Percentiles rank a stretch among this genome's conserved stretches.
phyloP scores from a whole-genome alignment of 139 green algal species.

The Chlamydomonas sphaeroides region DNA sequence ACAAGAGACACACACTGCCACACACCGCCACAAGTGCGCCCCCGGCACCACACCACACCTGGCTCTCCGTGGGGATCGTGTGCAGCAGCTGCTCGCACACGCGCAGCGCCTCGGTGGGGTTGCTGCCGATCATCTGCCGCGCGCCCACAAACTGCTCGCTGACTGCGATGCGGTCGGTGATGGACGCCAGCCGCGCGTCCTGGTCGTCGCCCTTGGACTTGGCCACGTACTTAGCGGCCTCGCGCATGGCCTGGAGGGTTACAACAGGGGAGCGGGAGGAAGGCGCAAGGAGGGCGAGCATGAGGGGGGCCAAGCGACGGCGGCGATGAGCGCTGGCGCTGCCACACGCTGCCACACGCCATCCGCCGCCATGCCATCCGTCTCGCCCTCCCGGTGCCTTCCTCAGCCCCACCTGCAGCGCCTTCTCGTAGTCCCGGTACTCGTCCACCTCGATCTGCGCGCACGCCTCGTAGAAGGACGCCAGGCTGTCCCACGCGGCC shows the following conservation, averaged over 20 bases:
- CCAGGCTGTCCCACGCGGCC: conserved; percentile 49
- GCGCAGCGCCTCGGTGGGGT: conserved; percentile 49
- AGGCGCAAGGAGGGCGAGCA: no score
- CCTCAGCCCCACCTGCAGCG: conserved; percentile 74
- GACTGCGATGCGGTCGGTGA: conserved; percentile 57
- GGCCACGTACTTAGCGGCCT: conserved; percentile 63
- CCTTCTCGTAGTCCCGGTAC: conserved; percentile 82
- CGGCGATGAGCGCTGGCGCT: no score
- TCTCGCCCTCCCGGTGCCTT: no score
- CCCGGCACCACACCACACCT: no score
- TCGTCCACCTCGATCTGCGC: conserved; percentile 89
- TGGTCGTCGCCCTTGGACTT: conserved; percentile 55
- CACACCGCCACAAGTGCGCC: no score
- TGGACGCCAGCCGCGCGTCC: conserved; percentile 30
- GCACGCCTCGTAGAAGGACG: conserved; percentile 82
- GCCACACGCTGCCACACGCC: no score
- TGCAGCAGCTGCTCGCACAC: conserved; percentile 57
- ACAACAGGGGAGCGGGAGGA: background rate
- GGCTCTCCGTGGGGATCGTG: conserved; percentile 34
- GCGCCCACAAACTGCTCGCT: conserved; percentile 64
- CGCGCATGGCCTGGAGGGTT: conserved; percentile 53
- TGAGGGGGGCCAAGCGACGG: no score
- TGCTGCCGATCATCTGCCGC: conserved; percentile 37
- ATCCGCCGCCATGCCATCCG: no score
- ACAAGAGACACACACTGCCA: no score